These are phyloP conservation scores for Kwoniella pini DNA, from an alignment of 768 basidiomycete species.

Conservation along the genomic window DNA sequence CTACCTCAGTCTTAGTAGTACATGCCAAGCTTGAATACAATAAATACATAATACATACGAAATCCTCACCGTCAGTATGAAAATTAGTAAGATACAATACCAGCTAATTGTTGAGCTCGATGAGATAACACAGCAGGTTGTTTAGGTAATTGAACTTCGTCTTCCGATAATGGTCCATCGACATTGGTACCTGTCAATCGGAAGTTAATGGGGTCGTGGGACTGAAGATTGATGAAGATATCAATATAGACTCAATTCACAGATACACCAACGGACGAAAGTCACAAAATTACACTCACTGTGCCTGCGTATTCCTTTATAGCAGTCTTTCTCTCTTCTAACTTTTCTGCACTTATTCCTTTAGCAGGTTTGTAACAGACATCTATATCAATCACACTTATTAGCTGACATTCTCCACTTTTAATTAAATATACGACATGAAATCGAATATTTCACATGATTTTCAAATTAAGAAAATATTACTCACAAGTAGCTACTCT, in stretches of 20 bases:
- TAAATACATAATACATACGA: no score
- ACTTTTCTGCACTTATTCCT: conserved; percentile 31
- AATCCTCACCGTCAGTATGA: no score
- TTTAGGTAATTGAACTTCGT: conserved; percentile 21
- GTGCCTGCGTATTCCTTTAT: conserved; percentile 32
- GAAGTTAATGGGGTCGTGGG: conserved; percentile 44
- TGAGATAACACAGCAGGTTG: conserved; percentile 23
- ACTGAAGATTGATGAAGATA: conserved; percentile 23
- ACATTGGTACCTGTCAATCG: conserved; percentile 26
- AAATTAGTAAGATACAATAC: conserved; percentile 28
- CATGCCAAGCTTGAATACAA: no score
- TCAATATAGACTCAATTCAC: background rate
- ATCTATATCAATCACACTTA: conserved; percentile 23
- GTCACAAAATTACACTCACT: no score
- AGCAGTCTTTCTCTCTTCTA: conserved; percentile 30
- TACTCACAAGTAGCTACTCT: conserved; percentile 51
- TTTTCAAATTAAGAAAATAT: background rate
- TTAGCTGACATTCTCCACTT: no score
- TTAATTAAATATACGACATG: no score
- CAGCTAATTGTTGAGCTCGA: conserved; percentile 25
- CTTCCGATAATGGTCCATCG: conserved; percentile 17
- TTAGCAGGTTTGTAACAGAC: conserved; percentile 52
- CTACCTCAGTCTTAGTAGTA: no score
- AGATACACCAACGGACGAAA: background rate
- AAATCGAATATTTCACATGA: no score